Percentiles rank a stretch among this genome's conserved stretches.
phyloP scores from a whole-genome alignment of 257 asterid genomes.

The Solanum lycopersicoides region DNA sequence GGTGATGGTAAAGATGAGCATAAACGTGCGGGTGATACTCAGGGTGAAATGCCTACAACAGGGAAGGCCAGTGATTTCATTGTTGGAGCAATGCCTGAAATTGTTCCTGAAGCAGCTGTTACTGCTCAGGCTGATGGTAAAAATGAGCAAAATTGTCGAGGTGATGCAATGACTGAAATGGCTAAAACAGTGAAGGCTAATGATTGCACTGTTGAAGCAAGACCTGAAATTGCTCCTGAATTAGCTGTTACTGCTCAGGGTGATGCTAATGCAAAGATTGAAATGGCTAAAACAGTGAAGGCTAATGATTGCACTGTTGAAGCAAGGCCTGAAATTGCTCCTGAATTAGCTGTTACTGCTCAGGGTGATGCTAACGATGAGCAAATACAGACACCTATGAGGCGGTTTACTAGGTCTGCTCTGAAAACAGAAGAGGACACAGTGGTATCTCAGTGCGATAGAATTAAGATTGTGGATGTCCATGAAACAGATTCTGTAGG shows the following conservation, averaged over 20 bases:
- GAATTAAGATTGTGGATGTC: conserved; percentile 6
- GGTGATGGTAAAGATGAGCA: not conserved
- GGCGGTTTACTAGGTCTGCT: conserved; percentile 55
- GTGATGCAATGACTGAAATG: not conserved
- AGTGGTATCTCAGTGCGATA: conserved; percentile 7
- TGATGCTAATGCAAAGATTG: not conserved
- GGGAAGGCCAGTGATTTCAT: not conserved
- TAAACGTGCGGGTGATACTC: not conserved
- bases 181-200: not conserved
- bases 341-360: not conserved
- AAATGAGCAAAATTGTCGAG: not conserved
- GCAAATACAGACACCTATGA: conserved; percentile 22
- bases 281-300: not conserved
- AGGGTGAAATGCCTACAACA: not conserved
- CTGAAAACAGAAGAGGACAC: conserved; percentile 27
- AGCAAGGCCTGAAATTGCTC: not conserved
- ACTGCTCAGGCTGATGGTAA: not conserved
- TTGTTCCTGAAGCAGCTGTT: not conserved
- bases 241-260: not conserved
- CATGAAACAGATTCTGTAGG: conserved; percentile 4
- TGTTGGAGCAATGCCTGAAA: not conserved
- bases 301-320: not conserved
- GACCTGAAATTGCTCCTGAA: not conserved
- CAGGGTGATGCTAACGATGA: conserved; percentile 18
- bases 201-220: not conserved